Percentiles rank a stretch among this genome's conserved stretches.
Conservation (phyloP, 169 alveolate species). For the Plasmodium falciparum region DNA sequence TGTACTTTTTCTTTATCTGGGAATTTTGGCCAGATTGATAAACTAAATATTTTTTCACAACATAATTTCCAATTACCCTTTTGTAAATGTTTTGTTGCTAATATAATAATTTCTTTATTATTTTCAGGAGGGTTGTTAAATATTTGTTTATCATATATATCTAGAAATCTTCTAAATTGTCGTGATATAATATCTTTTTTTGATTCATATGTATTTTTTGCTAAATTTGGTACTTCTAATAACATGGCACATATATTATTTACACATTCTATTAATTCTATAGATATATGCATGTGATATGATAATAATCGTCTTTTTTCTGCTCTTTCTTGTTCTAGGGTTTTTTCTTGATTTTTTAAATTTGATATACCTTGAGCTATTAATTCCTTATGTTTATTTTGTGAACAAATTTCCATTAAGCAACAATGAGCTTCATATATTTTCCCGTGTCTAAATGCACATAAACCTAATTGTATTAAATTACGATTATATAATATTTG, state of each 20-base stretch:
- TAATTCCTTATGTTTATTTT: conserved; percentile 94
- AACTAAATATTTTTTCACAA: conserved; percentile 86
- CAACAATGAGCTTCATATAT: conserved; percentile 93
- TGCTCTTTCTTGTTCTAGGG: conserved; percentile 95
- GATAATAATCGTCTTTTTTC: conserved; percentile 97
- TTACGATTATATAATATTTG: conserved; percentile 96
- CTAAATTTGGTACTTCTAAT: conserved; percentile 93
- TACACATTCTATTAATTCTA: conserved; percentile 95
- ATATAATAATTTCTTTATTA: conserved; percentile 93
- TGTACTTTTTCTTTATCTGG: conserved; percentile 90
- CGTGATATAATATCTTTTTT: conserved; percentile 85
- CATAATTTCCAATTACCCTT: conserved; percentile 96
- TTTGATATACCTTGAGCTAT: conserved; percentile 95
- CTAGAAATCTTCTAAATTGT: conserved; percentile 94
- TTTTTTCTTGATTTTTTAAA: conserved; percentile 92
- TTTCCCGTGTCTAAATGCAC: conserved; percentile 96
- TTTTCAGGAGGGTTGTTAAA: conserved; percentile 97
- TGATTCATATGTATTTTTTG: conserved; percentile 85
- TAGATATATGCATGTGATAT: conserved; percentile 97
- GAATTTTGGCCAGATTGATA: conserved; percentile 90
- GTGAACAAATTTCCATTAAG: conserved; percentile 94
- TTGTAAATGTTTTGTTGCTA: conserved; percentile 94
- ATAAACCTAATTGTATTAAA: conserved; percentile 95
- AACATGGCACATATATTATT: conserved; percentile 95
- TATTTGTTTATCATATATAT: conserved; percentile 93